Evolutionary conservation across 2,329 filamentous ascomycete genomes (phyloP).

Genomic region (Penicillium sp.): DNA sequence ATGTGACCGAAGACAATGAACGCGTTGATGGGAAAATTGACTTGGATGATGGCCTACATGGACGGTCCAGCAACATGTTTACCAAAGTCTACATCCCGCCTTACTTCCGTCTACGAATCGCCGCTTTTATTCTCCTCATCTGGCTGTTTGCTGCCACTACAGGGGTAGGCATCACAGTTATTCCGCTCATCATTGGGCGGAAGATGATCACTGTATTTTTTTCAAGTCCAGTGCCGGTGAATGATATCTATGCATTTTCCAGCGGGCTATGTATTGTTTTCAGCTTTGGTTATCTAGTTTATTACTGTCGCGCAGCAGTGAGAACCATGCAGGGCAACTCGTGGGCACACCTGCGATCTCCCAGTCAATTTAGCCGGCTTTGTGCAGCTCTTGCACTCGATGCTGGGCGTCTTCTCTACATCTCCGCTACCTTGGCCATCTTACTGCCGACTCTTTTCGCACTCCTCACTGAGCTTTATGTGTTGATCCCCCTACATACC

Average conservation of each 20-base stretch:
- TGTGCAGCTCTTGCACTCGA: constrained; percentile 27
- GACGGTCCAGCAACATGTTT: constrained; percentile 62
- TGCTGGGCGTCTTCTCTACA: constrained; percentile 64
- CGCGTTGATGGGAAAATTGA: constrained; percentile 61
- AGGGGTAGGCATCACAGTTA: constrained; percentile 79
- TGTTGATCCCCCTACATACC: constrained; percentile 82
- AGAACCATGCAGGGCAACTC: constrained; percentile 23
- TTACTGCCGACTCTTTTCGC: constrained; percentile 79
- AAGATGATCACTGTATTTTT: constrained; percentile 72
- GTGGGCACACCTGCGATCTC: constrained; percentile 30
- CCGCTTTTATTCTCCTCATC: constrained; percentile 81
- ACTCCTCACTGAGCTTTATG: constrained; percentile 80
- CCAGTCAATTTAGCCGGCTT: constrained; percentile 27
- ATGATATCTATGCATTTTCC: constrained; percentile 96
- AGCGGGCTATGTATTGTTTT: constrained; percentile 83
- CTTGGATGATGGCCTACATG: constrained; percentile 58
- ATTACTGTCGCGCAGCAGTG: constrained; percentile 45
- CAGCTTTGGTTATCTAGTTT: constrained; percentile 61
- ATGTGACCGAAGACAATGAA: constrained; percentile 67
- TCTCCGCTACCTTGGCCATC: constrained; percentile 72
- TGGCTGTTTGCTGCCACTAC: constrained; percentile 92
- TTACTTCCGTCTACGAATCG: constrained; percentile 75
- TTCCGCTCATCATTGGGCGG: constrained; percentile 83
- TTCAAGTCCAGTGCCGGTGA: constrained; percentile 71
- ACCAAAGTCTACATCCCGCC: constrained; percentile 80